Evolutionary conservation across 2,329 filamentous ascomycete species (phyloP), one percentile per base, ranked within the genome.

Genomic region (Monilinia laxa): DNA sequence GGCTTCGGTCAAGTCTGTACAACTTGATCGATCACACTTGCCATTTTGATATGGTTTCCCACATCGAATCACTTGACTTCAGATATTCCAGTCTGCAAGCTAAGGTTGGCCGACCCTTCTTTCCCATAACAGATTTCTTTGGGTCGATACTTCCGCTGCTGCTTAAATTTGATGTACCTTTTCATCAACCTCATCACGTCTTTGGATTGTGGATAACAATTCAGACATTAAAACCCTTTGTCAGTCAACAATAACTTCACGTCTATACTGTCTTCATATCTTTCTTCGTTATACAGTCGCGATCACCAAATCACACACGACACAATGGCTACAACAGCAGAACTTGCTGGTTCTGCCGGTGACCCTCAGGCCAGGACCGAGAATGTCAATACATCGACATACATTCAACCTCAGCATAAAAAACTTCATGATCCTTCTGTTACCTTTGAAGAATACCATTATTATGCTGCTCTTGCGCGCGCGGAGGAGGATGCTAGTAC

Each of bases 391-490:
- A 23, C 52, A 31, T 3, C 28, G n/a, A 25, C 28, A 49, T 54
- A 54, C 42, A 18, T 59, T 20, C 63, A 55, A 38, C 63, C 63
- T 1, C 63, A 65, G 42, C 54, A 65, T 25, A 57, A 45, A 4
- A 67, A 63, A 58, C 69, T 73, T 1, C 74, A 70, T 73, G 76
- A 78, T 60, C 56, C 71, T 14, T 70, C 53, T 60, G 68, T 77
- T 42, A 68, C 69, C 2, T 77, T 78, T 64, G 76, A 78, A 65
- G 76, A 77, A 68, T 78, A 78, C 57, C 64, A 74, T 64, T 75
- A 77, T 68, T 77, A 76, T 65, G 76, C 76, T 1, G 60, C 71
- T 42, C 68, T 71, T 42, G 77, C 76, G 4, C 71, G 76, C 40
- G 66, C 56, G 3, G 66, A 68, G 54, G 68, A 69, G 35, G 47